Conservation (phyloP, 2,329 filamentous ascomycete species). For the Fusarium sp. region DNA sequence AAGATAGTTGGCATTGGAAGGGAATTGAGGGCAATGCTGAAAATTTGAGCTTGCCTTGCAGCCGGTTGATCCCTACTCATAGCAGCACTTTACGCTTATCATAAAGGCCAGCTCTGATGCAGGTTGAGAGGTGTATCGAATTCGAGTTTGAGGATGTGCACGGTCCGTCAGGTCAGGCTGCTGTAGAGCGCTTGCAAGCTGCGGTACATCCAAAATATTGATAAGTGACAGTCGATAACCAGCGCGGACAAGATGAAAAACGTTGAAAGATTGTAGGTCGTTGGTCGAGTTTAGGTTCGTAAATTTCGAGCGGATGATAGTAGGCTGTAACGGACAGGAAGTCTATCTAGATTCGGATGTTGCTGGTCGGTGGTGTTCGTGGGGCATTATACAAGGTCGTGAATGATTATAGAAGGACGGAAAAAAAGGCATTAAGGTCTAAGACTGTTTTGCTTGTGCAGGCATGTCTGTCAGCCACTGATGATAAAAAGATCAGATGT, state of each 20-base stretch:
- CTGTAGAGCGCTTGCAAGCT: constrained; percentile 32
- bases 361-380: constrained; percentile 44
- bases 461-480: constrained; percentile 42
- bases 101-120: constrained; percentile 43
- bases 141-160: constrained; percentile 41
- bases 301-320: constrained; percentile 35
- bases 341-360: constrained; percentile 40
- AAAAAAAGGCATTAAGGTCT: constrained; percentile 49
- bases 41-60: constrained; percentile 63
- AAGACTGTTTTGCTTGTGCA: constrained; percentile 43
- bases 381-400: constrained; percentile 49
- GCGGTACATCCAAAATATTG: constrained; percentile 39
- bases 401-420: constrained; percentile 45
- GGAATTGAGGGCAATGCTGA: constrained; percentile 18
- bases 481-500: constrained; percentile 32
- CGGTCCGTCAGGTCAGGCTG: constrained; percentile 34
- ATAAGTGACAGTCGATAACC: constrained; percentile 14
- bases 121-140: constrained; percentile 34
- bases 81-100: constrained; percentile 60
- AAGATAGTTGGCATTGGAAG: constrained; percentile 26
- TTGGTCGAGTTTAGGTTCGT: constrained; percentile 18
- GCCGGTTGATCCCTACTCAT: constrained; percentile 72
- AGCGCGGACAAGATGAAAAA: constrained; percentile 2
- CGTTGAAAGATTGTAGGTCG: constrained; percentile 12
- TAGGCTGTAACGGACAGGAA: constrained; percentile 34